Conservation (phyloP, 257 asterid species). For the Solanum ossicruentum region DNA sequence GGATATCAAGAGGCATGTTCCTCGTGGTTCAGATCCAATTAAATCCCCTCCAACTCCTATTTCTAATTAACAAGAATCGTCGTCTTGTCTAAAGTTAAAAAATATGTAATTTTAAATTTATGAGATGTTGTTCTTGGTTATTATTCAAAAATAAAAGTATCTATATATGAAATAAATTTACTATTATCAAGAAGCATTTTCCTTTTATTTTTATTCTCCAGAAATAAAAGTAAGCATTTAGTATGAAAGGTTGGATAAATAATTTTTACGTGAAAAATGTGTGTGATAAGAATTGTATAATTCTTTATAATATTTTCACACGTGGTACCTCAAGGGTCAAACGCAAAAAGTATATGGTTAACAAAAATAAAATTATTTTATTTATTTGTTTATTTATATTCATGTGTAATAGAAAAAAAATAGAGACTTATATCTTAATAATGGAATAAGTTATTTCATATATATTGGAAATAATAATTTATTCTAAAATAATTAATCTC, state of each 20-base stretch:
- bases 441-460: too few species aligned
- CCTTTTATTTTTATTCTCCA: neutral
- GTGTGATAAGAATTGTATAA: neutral
- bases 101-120: neutral
- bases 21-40: neutral
- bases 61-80: neutral
- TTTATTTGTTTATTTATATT: neutral
- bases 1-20: neutral
- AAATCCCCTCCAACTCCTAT: neutral
- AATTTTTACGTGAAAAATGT: neutral
- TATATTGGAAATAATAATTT: too few species aligned
- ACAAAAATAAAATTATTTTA: neutral
- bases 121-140: neutral
- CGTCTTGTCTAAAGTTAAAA: neutral
- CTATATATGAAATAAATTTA: neutral
- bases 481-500: too few species aligned
- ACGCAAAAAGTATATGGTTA: neutral
- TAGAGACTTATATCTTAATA: too few species aligned
- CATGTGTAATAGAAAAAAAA: fast-evolving
- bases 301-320: neutral
- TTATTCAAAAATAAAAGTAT: neutral
- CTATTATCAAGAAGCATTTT: neutral
- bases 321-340: neutral
- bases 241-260: neutral
- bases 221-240: neutral